Base-by-base conservation (phyloP, 148 eudicot genomes). In the Dianthus caryophyllus region DNA sequence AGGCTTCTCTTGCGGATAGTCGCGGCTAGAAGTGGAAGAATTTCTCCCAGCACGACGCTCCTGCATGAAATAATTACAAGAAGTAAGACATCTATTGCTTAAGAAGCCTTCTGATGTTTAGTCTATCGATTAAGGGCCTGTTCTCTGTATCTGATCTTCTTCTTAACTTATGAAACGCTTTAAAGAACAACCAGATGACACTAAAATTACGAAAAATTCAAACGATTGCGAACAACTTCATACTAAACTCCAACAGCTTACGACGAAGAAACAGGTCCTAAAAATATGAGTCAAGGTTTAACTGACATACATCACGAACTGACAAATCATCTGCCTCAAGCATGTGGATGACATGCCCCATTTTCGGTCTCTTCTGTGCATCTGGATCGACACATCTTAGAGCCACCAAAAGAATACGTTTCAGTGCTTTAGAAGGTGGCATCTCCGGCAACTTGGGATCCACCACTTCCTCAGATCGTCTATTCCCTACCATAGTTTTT, bases 311-410 rank as follows among this genome's bases (percentile, higher is more conserved):
- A 83, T 83, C 81, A 44, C 83, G 87, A 68, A 72, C 73, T 14
- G 79, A 77, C 76, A 89, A 71, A 78, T 89, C 96, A 76, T 89
- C 96, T 6, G 86, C 85, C 80, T 89, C 96, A 4, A 89, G 96
- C 96, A 89, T 89, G 83, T 89, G 96, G 73, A 89, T 83, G 39
- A 86, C 90, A 68, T 89, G 89, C 11, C 96, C 96, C 96, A 89
- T 87, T 76, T 87, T 89, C 31, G 96, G 96, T 69, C 96, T 84
- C 73, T 89, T 89, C 41, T 79, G 85, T n/a, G 89, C 84, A 71
- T 87, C 96, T 18, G 90, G 90, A 68, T 89, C 96, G 38, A 89
- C 91, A 72, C 96, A 89, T 70, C 80, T 75, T 51, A 89, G 96
- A 71, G 91, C 91, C 17, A 89, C 96, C 57, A 89, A 64, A 51